A percentile compares a stretch with the other conserved stretches of the same genome.
phyloP scores from a whole-genome alignment of 2,329 filamentous ascomycete species.

The Exophiala phaeomuriformis region DNA sequence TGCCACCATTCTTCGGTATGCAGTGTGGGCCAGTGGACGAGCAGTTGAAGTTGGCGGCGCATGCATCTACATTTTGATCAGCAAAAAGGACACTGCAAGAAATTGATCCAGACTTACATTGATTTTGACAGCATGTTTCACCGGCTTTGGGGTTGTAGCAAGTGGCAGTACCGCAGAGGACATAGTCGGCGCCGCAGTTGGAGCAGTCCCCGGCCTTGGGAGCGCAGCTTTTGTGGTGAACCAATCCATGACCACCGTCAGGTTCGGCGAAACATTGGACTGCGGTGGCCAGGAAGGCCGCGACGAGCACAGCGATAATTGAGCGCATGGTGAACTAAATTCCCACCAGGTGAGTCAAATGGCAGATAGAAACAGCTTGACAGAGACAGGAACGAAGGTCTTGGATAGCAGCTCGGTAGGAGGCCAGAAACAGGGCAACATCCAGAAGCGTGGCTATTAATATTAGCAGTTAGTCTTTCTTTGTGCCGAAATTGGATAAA shows the following conservation, averaged over 20 bases:
- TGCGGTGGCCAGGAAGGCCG: constrained; percentile 8
- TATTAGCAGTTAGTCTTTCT: constrained; percentile 8
- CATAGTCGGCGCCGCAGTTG: constrained; percentile 13
- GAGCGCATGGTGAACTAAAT: constrained; percentile 13
- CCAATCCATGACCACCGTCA: background rate
- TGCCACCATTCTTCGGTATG: constrained; percentile 3
- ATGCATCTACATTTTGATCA: constrained; percentile 11
- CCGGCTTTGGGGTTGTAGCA: constrained; percentile 26
- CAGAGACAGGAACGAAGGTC: constrained; percentile 6
- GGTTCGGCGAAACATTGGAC: constrained; percentile 4
- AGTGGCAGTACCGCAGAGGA: constrained; percentile 11
- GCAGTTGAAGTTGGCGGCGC: constrained; percentile 11
- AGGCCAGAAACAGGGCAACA: background rate
- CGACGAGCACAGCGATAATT: constrained; percentile 4
- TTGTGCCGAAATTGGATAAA: constrained; percentile 20
- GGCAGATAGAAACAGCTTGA: no score
- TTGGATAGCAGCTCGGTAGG: constrained; percentile 7
- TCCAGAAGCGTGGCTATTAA: constrained; percentile 1
- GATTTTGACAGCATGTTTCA: constrained; percentile 24
- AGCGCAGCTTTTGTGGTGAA: constrained; percentile 3
- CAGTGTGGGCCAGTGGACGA: constrained; percentile 9
- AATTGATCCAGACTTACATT: constrained; percentile 16
- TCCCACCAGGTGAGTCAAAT: background rate
- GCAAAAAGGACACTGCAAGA: background rate
- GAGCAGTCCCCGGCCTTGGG: constrained; percentile 6